Conservation (phyloP, 345 rosid genomes). For the Mercurialis annua region DNA sequence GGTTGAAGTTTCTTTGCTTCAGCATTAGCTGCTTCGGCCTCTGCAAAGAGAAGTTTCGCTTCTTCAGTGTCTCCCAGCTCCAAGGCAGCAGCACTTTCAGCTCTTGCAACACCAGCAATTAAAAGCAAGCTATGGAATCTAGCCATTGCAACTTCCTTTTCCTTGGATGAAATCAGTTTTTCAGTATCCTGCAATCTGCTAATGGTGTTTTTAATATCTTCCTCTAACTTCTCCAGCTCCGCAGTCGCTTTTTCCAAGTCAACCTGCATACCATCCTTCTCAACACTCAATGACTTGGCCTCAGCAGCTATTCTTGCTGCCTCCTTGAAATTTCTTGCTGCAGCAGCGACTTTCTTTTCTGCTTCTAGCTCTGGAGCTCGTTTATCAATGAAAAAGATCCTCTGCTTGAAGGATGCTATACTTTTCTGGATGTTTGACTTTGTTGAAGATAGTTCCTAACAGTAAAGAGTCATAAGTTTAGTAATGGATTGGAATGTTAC, state of each 20-base stretch:
- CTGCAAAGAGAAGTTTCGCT: conserved; percentile 66
- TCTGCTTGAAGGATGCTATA: conserved; percentile 64
- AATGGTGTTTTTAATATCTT: conserved; percentile 53
- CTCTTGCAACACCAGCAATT: conserved; percentile 57
- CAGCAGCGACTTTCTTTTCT: conserved; percentile 85
- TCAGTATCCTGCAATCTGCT: conserved; percentile 61
- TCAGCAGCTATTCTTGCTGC: conserved; percentile 90
- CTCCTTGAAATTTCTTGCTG: conserved; percentile 88
- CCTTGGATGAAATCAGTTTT: conserved; percentile 50
- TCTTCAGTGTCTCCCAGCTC: conserved; percentile 72
- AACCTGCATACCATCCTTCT: conserved; percentile 54
- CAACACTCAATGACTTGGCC: conserved; percentile 67
- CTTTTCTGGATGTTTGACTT: conserved; percentile 83
- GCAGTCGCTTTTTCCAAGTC: conserved; percentile 49
- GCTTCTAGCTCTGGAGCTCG: conserved; percentile 81
- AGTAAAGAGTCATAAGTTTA: conserved; percentile 17
- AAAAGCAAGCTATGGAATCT: conserved; percentile 66
- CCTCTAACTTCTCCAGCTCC: conserved; percentile 56
- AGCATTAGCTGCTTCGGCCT: conserved; percentile 68
- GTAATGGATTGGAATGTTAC: conserved; percentile 10
- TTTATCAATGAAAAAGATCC: conserved; percentile 65
- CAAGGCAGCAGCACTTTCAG: conserved; percentile 74
- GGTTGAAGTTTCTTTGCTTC: conserved; percentile 67
- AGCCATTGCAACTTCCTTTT: conserved; percentile 70
- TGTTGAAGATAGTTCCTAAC: conserved; percentile 66